Base-by-base conservation (phyloP, 192 early-diverging fungal species). In the Gaertneriomyces sp. region DNA sequence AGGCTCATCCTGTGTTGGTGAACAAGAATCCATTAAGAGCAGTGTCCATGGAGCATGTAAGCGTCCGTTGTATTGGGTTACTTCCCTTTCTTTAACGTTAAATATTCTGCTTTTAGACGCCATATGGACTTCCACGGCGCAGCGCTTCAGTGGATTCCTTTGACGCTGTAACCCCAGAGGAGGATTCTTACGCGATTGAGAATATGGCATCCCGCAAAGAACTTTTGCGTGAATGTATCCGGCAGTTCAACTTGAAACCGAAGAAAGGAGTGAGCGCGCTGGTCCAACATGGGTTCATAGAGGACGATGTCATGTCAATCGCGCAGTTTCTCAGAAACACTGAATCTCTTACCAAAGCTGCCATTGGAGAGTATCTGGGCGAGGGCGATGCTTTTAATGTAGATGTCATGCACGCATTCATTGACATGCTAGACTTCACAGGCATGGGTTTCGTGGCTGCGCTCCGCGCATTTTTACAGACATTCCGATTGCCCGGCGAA, bases 401-500 rank as follows among this genome's bases (percentile, higher is more conserved):
- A 33, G 64, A 80, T 58, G 75, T 82, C 17, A 85, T 87, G 83
- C 84, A 83, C 60, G 68, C 75, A 6, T 87, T 83, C 61, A 75
- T 87, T 49, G 83, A 87, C 70, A 20, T 53, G 6, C 61, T 87
- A 51, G 80, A 87, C 66, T 87, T 87, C 66, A 66, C 58, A 20
- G 72, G 64, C 19, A 53, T 75, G 20, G 78, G 72, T 50, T 83
- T 87, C 76, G 85, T 87, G 4, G 60, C 69, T 8, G 83, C 85
- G 5, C 69, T 87, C 45, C 56, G 85, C 12, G 60, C 49, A 4
- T 84, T 87, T 65, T 71, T 87, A 70, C 82, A 86, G 53, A 68
- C 78, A 6, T 87, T 87, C 70, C 66, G 85, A 14, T 63, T 87
- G 47, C 85, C 85, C 17, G 85, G 85, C 25, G 85, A 87, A 66